Percentiles rank a stretch among this genome's conserved stretches.
Evolutionary conservation across 768 basidiomycete genomes (phyloP).

Genomic region (Phylloporus sp.): DNA sequence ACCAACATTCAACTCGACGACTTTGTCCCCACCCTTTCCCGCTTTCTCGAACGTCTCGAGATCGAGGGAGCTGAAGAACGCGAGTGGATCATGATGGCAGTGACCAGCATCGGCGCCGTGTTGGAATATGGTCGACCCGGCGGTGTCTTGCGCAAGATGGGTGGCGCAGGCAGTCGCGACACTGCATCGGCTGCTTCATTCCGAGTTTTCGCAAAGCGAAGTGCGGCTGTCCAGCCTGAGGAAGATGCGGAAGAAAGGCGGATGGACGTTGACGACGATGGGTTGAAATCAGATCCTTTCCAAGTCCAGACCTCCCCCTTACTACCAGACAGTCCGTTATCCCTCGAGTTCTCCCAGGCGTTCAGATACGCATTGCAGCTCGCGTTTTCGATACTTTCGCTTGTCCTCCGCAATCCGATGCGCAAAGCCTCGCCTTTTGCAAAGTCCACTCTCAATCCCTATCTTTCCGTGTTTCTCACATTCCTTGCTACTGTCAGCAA

Average conservation of each 20-base stretch:
- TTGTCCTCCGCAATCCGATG: slow-evolving; percentile 61
- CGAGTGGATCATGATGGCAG: slow-evolving; percentile 97
- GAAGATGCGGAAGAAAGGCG: slow-evolving; percentile 44
- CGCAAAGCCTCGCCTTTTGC: slow-evolving; percentile 58
- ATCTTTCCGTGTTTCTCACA: slow-evolving; percentile 81
- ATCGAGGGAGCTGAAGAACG: slow-evolving; percentile 78
- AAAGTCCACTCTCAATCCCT: slow-evolving; percentile 69
- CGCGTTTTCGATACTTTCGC: slow-evolving; percentile 71
- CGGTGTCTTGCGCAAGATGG: slow-evolving; percentile 63
- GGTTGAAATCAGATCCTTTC: slow-evolving; percentile 16
- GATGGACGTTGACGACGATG: slow-evolving; percentile 65
- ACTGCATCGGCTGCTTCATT: slow-evolving; percentile 33
- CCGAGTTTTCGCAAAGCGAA: slow-evolving; percentile 52
- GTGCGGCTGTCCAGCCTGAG: slow-evolving; percentile 25
- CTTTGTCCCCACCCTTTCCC: slow-evolving; percentile 74
- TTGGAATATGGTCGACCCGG: slow-evolving; percentile 83
- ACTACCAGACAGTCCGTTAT: slow-evolving; percentile 32
- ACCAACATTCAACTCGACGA: slow-evolving; percentile 94
- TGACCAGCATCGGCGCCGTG: slow-evolving; percentile 75
- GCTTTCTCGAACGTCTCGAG: slow-evolving; percentile 81
- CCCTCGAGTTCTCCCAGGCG: slow-evolving; percentile 52
- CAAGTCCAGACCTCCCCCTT: slow-evolving; percentile 23
- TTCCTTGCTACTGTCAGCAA: slow-evolving; percentile 80
- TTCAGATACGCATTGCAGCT: slow-evolving; percentile 78
- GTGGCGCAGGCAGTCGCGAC: slow-evolving; percentile 44